Conservation (phyloP, 1,284 basidiomycete genomes). For the Ganoderma meredithae region DNA sequence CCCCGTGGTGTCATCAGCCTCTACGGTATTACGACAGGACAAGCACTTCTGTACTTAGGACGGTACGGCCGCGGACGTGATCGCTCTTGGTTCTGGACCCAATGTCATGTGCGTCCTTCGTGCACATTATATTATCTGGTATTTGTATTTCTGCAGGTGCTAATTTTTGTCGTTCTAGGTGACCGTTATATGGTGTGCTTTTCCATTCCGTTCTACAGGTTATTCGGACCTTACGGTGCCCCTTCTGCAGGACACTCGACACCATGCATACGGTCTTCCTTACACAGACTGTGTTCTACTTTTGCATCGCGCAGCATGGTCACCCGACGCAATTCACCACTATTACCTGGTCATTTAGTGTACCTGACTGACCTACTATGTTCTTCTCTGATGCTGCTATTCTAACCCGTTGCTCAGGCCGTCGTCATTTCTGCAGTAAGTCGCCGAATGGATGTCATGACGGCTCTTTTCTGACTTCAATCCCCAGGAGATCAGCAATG, state of each 20-base stretch:
- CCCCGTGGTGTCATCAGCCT: constrained; percentile 10
- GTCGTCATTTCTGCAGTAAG: constrained; percentile 22
- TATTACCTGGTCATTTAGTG: constrained; percentile 15
- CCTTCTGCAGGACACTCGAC: constrained; percentile 10
- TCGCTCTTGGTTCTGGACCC: not conserved
- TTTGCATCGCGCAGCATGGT: constrained; percentile 13
- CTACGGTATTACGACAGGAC: constrained; percentile 24
- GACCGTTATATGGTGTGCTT: constrained; percentile 18
- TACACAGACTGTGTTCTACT: constrained; percentile 2
- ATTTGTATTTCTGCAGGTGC: not conserved
- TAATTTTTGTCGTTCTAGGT: constrained; percentile 11
- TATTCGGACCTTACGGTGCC: not conserved
- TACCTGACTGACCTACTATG: constrained; percentile 7
- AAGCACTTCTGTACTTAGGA: constrained; percentile 17
- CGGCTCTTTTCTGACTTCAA: too few species aligned
- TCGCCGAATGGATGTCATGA: not conserved
- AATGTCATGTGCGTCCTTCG: constrained; percentile 4
- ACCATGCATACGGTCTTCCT: constrained; percentile 16
- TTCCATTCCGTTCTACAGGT: not conserved
- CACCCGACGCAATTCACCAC: constrained; percentile 3
- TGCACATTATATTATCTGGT: not conserved
- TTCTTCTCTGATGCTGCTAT: not conserved
- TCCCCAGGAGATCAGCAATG: constrained; percentile 20
- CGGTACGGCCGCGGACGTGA: constrained; percentile 6
- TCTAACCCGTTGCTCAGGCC: constrained; percentile 3